Evolutionary conservation across 345 rosid genomes (phyloP).

Genomic region (Xanthoceras sorbifolium): DNA sequence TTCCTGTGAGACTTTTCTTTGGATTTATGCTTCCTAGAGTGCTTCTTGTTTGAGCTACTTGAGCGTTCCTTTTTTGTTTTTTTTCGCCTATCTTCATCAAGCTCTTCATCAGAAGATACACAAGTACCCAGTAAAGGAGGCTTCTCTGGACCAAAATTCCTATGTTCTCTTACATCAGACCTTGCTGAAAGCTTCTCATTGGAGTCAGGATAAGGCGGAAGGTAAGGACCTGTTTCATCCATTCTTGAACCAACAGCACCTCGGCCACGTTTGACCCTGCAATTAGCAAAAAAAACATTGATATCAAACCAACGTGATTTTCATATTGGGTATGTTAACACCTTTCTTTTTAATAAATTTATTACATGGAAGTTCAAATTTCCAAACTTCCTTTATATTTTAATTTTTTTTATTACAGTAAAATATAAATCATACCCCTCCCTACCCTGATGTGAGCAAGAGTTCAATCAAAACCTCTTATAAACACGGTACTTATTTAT

Average conservation of each 20-base stretch:
- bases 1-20: conserved; percentile 47
- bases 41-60: conserved; percentile 46
- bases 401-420: no score
- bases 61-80: conserved; percentile 34
- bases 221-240: conserved; percentile 94
- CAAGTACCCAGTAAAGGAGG: conserved; percentile 32
- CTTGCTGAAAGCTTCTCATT: conserved; percentile 32
- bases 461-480: no score
- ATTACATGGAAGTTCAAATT: no score
- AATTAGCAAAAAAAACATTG: conserved; percentile 13
- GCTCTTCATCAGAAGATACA: conserved; percentile 46
- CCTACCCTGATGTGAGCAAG: no score
- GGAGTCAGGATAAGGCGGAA: conserved; percentile 34
- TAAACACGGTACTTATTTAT: no score
- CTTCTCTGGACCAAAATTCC: conserved; percentile 55
- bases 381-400: no score
- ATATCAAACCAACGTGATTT: conserved; percentile 1
- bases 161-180: conserved; percentile 27
- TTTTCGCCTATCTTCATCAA: conserved; percentile 29
- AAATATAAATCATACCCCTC: no score
- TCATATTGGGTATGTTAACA: not conserved
- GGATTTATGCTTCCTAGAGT: conserved; percentile 46
- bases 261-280: conserved; percentile 82
- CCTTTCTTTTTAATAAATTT: no score
- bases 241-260: conserved; percentile 90